A percentile compares a stretch with the other conserved stretches of the same genome.
These are phyloP conservation scores for Apostasia ramifera DNA, from an alignment of 106 monocot genomes.

Conservation along the genomic window DNA sequence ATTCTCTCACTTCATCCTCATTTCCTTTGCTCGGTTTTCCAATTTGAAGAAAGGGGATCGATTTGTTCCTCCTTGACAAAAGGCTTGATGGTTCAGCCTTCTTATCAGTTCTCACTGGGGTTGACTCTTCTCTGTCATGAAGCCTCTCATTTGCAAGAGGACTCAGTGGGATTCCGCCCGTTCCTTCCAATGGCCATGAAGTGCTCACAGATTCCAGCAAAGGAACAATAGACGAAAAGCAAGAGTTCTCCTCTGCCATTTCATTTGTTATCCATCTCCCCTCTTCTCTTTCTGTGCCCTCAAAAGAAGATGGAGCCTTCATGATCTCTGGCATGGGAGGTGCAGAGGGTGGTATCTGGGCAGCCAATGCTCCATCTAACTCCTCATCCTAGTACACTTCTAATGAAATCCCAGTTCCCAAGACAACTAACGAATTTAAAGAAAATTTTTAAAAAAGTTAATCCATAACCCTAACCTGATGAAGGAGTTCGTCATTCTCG, in stretches of 20 bases:
- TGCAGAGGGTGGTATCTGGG: slow-evolving; percentile 23
- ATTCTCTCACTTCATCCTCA: neutral
- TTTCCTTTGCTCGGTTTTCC: slow-evolving; percentile 17
- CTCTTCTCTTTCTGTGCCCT: neutral
- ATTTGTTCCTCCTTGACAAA: slow-evolving; percentile 50
- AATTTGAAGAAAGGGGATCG: slow-evolving; percentile 29
- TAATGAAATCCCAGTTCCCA: neutral
- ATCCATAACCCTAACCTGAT: slow-evolving; percentile 21
- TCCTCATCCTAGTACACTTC: slow-evolving; percentile 14
- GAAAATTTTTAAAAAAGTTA: neutral
- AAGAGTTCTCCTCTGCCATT: neutral
- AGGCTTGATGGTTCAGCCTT: slow-evolving; percentile 22
- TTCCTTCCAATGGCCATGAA: neutral
- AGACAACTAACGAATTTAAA: neutral
- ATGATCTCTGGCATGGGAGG: slow-evolving; percentile 15
- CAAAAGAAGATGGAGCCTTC: neutral
- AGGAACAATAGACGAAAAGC: slow-evolving; percentile 4
- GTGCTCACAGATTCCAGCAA: neutral
- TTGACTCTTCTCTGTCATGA: neutral
- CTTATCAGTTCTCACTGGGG: slow-evolving; percentile 11
- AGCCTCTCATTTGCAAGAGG: slow-evolving; percentile 5
- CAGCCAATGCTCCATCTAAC: neutral
- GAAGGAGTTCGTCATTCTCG: slow-evolving; percentile 22
- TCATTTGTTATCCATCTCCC: neutral
- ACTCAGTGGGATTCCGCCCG: slow-evolving; percentile 4